Evolutionary conservation across 257 asterid species (phyloP), one percentile per base, ranked within the genome.

Genomic region (Nicotiana tomentosiformis): DNA sequence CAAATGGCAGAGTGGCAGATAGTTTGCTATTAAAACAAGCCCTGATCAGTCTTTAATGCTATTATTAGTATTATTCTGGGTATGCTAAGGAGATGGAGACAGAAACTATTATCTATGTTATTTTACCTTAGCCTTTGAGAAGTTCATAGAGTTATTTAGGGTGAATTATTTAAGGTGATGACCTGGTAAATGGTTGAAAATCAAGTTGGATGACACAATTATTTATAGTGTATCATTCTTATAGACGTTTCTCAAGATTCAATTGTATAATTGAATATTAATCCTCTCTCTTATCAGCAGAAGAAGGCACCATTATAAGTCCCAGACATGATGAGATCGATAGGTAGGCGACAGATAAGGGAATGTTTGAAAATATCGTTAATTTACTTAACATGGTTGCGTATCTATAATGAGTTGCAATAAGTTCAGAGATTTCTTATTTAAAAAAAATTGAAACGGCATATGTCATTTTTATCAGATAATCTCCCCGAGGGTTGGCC

Each of bases 331-430:
- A 74, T 74, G 62, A 49, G 62, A 49, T 49, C 20, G 26, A 74
- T 74, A 11, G 80, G 80, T 15, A 49, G 80, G 80, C 51, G 80
- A 74, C 80, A 74, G 61, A 74, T 49, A 49, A 49, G 43, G 23
- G 62, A 74, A 74, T 74, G 80, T 74, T 46, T 49, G 39, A 1
- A 18, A 74, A 72, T 26, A 20, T 72, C 20, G 43, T 43, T 43
- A 43, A 72, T 72, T 43, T 72, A 11, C n/a, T 46, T 72, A 20
- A 43, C 60, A 72, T 72, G 23, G 26, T 49, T 74, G 43, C 80
- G 51, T 74, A 74, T 49, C 62, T 49, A 74, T 74, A 5, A 26
- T 74, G 43, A 49, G 80, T 26, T 74, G 80, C 80, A 26, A 43
- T 8, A 43, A 49, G 4, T n/a, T 74, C 62, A 23, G 26, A 49